phyloP scores from a whole-genome alignment of 2,329 filamentous ascomycete genomes.

The Mycocentrospora acerina region DNA sequence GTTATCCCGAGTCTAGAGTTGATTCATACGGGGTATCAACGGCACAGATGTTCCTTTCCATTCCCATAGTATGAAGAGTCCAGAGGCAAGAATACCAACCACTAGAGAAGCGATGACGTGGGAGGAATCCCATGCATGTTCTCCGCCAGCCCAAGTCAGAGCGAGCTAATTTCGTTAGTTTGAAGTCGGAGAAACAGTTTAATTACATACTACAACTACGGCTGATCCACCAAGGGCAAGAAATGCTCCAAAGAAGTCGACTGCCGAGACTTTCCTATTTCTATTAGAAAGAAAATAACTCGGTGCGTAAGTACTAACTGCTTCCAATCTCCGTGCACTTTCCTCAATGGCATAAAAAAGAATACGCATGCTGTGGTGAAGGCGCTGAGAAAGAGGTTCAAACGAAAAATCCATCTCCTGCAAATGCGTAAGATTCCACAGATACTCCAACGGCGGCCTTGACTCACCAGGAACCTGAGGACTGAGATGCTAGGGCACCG shows the following conservation, averaged over 20 bases:
- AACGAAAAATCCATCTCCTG: slow-evolving; percentile 23
- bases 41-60: slow-evolving; percentile 60
- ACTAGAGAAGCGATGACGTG: slow-evolving; percentile 55
- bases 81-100: slow-evolving; percentile 51
- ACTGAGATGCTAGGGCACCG: slow-evolving; percentile 25
- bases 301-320: slow-evolving; percentile 30
- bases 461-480: slow-evolving; percentile 17
- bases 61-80: slow-evolving; percentile 57
- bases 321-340: slow-evolving; percentile 53
- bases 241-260: slow-evolving; percentile 62
- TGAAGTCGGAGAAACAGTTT: not conserved
- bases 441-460: not conserved
- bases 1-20: not conserved
- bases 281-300: slow-evolving; percentile 1
- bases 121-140: slow-evolving; percentile 56
- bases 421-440: not conserved
- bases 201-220: slow-evolving; percentile 55
- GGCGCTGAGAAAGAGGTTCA: slow-evolving; percentile 41
- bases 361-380: slow-evolving; percentile 18
- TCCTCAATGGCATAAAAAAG: slow-evolving; percentile 43
- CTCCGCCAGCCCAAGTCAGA: slow-evolving; percentile 61
- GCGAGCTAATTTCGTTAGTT: slow-evolving; percentile 14
- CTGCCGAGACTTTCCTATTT: slow-evolving; percentile 36
- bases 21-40: slow-evolving; percentile 55
- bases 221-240: slow-evolving; percentile 55